phyloP scores from a whole-genome alignment of 441 rosid genomes.

The Erodium moschatum region DNA sequence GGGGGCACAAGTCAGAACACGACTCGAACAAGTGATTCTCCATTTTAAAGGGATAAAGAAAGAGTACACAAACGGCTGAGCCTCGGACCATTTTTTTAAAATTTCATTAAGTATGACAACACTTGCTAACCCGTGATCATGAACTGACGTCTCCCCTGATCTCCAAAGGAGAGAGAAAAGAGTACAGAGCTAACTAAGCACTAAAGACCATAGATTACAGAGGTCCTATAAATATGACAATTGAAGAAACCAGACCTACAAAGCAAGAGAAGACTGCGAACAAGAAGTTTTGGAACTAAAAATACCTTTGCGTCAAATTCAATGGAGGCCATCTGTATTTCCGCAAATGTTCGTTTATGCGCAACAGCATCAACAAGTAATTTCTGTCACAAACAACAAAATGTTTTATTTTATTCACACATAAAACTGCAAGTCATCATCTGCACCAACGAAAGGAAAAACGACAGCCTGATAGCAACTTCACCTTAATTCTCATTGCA shows the following conservation, averaged over 20 bases:
- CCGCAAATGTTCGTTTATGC: conserved; percentile 49
- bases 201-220: neutral
- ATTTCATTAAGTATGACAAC: neutral
- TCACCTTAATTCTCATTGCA: conserved; percentile 56
- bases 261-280: neutral
- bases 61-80: neutral
- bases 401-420: conserved; percentile 10
- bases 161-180: neutral
- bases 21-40: too few species aligned
- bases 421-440: conserved; percentile 5
- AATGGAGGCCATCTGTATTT: conserved; percentile 55
- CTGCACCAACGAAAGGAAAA: conserved; percentile 9
- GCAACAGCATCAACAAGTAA: conserved; percentile 55
- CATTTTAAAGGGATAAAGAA: too few species aligned
- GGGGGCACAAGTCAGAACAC: too few species aligned
- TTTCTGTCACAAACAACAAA: conserved; percentile 30
- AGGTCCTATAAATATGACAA: too few species aligned
- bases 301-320: conserved; percentile 72
- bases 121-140: neutral
- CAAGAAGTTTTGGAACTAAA: conserved; percentile 8
- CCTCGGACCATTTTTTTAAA: neutral
- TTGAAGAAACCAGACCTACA: too few species aligned
- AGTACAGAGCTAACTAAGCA: neutral
- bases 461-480: conserved; percentile 7
- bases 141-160: neutral